Evolutionary conservation across 2,329 filamentous ascomycete species (phyloP), one percentile per base, ranked within the genome.

Genomic region (Periconia macrospinosa): DNA sequence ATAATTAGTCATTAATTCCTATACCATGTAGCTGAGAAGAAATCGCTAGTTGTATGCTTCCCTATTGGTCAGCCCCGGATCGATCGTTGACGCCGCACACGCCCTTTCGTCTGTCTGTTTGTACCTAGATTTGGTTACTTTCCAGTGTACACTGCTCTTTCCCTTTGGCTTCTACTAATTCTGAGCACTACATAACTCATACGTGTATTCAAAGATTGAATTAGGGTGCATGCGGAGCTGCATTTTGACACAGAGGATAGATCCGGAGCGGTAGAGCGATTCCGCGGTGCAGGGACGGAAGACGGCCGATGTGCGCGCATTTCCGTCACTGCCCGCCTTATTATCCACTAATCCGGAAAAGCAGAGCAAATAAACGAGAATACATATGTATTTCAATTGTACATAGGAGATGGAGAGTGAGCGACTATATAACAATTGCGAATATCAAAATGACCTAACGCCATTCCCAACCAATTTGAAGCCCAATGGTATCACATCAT

Each of bases 401-500:
- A 45, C 43, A 45, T 30, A 45, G 15, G 27, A 45, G n/a, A 45
- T 9, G 2, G 11, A 14, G 33, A 44, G 20, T 27, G 20, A 45
- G 15, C 20, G 43, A 30, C 14, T 18, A 15, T 30, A 30, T 18
- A 45, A n/a, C 6, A 8, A 27, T 27, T 23, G 23, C 19, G 10
- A 23, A 13, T 14, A 42, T 20, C 19, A 30, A 47, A 42, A 10
- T 14, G 15, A 14, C 33, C 33, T n/a, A 52, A 53, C 54, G 48
- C 45, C 40, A 62, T 35, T 19, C 40, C 13, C 23, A 35, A 49
- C 47, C 67, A 69, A 65, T 67, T 60, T 70, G 41, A 47, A 64
- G 54, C 66, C 62, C 62, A 66, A 19, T 66, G 60, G 59, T 67
- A 68, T 69, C n/a, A 19, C 17, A 13, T 41, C 14, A n/a, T 46